Evolutionary conservation across 805 yeast genomes (phyloP), one percentile per base, ranked within the genome.

Genomic region (Candida xiaguanensis): DNA sequence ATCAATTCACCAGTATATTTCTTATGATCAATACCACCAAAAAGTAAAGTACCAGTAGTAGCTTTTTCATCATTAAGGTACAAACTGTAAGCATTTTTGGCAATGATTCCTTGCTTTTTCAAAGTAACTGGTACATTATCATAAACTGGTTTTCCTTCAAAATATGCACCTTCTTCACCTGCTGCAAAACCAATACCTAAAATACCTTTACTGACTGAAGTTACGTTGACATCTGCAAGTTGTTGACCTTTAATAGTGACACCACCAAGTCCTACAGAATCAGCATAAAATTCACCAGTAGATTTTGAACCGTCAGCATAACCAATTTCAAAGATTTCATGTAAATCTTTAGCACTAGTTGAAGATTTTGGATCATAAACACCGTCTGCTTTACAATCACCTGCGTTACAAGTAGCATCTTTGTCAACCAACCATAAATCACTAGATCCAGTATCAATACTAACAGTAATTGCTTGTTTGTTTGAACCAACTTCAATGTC

Each of bases 181-280:
- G 78, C 83, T 5, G 75, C 61, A 35, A 82, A 66, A 9, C 91
- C 91, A 44, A 85, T 77, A 23, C 90, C 89, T 30, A 85, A 59
- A 18, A 86, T 90, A 41, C 95, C 91, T 41, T 72, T 60, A 7
- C 77, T 57, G 3, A 89, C 77, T 45, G 78, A 76, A 1, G 87
- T 76, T 4, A 14, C 11, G 13, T 45, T 46, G n/a, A 53, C 55
- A 37, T 48, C 56, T 15, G 52, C 58, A 30, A 53, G 46, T 35
- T 47, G 48, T 22, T 48, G 50, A 19, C 36, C 44, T 9, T 25
- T 35, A 17, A 50, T 44, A 8, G 43, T 12, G 9, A 35, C 34
- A 18, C 48, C 40, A 34, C 34, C 40, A 16, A 52, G 40, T 8
- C 41, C 18, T 16, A 49, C 42, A 17, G 40, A 34, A 27, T 52